phyloP scores from a whole-genome alignment of 2,329 filamentous ascomycete genomes.

The Phaeosphaeria sp. region DNA sequence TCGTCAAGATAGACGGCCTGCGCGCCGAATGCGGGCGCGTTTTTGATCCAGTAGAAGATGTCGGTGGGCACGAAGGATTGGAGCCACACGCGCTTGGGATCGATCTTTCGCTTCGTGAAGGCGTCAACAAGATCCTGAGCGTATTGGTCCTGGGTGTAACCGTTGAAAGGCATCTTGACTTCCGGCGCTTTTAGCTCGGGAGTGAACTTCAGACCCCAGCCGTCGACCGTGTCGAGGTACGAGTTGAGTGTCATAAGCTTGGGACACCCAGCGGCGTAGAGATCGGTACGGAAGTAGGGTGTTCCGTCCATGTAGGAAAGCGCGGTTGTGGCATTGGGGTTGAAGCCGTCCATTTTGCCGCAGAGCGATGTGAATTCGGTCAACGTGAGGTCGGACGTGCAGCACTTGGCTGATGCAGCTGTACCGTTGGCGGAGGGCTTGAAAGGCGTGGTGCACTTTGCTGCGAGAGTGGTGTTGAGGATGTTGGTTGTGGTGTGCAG shows the following conservation, averaged over 20 bases:
- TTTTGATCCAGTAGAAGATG: slow-evolving; percentile 70
- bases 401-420: slow-evolving; percentile 69
- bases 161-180: slow-evolving; percentile 73
- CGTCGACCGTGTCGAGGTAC: slow-evolving; percentile 66
- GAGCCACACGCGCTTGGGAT: slow-evolving; percentile 53
- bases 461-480: slow-evolving; percentile 43
- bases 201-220: slow-evolving; percentile 61
- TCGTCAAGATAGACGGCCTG: slow-evolving; percentile 72
- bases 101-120: slow-evolving; percentile 48
- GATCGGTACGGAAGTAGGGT: slow-evolving; percentile 67
- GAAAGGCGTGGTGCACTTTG: slow-evolving; percentile 47
- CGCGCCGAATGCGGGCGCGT: slow-evolving; percentile 64
- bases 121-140: slow-evolving; percentile 65
- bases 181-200: slow-evolving; percentile 65
- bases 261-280: slow-evolving; percentile 67
- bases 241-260: slow-evolving; percentile 67
- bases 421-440: slow-evolving; percentile 39
- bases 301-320: slow-evolving; percentile 66
- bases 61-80: slow-evolving; percentile 72
- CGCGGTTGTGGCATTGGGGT: slow-evolving; percentile 65
- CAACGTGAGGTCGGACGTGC: slow-evolving; percentile 73
- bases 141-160: slow-evolving; percentile 70
- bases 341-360: slow-evolving; percentile 69
- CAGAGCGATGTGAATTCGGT: slow-evolving; percentile 72
- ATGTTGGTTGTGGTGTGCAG: slow-evolving; percentile 49